phyloP scores from a whole-genome alignment of 345 rosid species.

The Acer yangbiense region DNA sequence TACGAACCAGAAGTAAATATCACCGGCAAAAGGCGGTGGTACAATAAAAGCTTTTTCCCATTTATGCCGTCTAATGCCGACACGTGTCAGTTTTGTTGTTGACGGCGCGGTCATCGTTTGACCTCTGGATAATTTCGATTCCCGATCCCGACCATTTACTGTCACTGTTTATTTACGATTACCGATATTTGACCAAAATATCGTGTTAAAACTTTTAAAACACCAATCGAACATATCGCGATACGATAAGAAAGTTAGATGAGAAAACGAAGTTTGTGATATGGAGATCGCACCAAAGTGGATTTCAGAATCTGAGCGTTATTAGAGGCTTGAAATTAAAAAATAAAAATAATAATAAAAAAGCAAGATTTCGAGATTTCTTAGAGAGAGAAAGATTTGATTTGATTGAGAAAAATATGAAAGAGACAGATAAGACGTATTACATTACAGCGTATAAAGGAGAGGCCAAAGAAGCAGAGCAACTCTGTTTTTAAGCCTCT shows the following conservation, averaged over 20 bases:
- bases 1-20: neutral
- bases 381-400: constrained; percentile 63
- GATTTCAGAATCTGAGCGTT: constrained; percentile 56
- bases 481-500: constrained; percentile 9
- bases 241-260: constrained; percentile 9
- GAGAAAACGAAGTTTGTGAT: constrained; percentile 24
- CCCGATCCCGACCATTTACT: constrained; percentile 19
- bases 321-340: constrained; percentile 14
- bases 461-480: constrained; percentile 7
- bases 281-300: constrained; percentile 47
- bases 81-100: constrained; percentile 23
- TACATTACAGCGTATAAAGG: constrained; percentile 34
- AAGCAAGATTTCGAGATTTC: constrained; percentile 42
- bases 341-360: neutral
- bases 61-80: constrained; percentile 25
- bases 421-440: constrained; percentile 24
- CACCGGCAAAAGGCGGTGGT: neutral
- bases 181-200: constrained; percentile 23
- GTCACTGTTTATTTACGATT: neutral
- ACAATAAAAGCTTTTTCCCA: neutral
- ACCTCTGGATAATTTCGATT: constrained; percentile 29
- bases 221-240: constrained; percentile 8
- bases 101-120: constrained; percentile 41
- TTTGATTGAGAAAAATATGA: constrained; percentile 36
- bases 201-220: constrained; percentile 6